phyloP scores from a whole-genome alignment of 352 stramenopile genomes.

The Phytophthora pistaciae region DNA sequence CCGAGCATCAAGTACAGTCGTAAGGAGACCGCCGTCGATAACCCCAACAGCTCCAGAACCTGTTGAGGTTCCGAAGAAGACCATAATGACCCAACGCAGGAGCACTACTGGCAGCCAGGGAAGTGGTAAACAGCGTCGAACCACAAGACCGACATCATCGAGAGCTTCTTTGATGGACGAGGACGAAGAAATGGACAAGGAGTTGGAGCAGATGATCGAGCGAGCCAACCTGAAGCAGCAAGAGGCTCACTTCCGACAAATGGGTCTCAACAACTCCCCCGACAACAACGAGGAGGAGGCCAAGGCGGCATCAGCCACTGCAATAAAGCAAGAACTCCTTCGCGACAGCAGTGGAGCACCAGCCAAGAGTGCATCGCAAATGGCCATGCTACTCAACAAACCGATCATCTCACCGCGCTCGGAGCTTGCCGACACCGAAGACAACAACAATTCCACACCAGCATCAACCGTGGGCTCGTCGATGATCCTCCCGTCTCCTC shows the following conservation, averaged over 20 bases:
- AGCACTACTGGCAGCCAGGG: slow-evolving; percentile 12
- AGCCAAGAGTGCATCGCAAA: slow-evolving; percentile 49
- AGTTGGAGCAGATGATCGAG: slow-evolving; percentile 81
- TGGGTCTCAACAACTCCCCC: background rate
- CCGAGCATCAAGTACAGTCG: slow-evolving; percentile 41
- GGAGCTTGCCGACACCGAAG: slow-evolving; percentile 18
- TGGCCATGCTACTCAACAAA: slow-evolving; percentile 63
- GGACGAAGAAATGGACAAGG: slow-evolving; percentile 76
- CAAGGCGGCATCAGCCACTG: slow-evolving; percentile 8
- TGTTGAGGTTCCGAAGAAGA: slow-evolving; percentile 8
- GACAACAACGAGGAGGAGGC: slow-evolving; percentile 17
- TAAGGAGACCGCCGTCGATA: slow-evolving; percentile 3
- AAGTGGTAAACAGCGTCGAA: background rate
- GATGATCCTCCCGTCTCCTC: slow-evolving; percentile 37
- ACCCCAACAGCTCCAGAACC: slow-evolving; percentile 1
- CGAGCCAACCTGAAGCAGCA: slow-evolving; percentile 41
- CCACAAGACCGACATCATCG: slow-evolving; percentile 34
- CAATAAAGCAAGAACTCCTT: slow-evolving; percentile 51
- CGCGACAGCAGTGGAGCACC: slow-evolving; percentile 11
- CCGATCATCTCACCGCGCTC: slow-evolving; percentile 54
- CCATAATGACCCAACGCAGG: background rate
- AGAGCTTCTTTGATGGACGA: slow-evolving; percentile 47
- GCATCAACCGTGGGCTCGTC: background rate
- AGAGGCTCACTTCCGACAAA: slow-evolving; percentile 30
- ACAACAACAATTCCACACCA: slow-evolving; percentile 5